These are phyloP conservation scores for Alternaria brassicae DNA, from an alignment of 2,329 filamentous ascomycete species.

Conservation along the genomic window DNA sequence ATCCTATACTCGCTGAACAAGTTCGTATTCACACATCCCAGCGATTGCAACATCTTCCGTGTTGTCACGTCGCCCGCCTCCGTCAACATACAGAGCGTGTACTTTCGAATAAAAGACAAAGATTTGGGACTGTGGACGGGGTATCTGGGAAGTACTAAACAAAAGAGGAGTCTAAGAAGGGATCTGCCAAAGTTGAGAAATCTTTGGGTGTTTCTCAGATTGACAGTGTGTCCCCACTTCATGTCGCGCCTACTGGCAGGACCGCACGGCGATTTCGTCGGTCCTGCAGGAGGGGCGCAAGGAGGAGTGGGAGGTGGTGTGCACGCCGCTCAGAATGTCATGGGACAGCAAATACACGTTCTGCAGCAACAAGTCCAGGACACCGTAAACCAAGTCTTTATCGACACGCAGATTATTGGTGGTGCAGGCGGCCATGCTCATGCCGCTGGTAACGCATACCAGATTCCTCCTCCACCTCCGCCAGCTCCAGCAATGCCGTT, in stretches of 20 bases:
- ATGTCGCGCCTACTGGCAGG: slow-evolving; percentile 19
- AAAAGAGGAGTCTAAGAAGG: slow-evolving; percentile 38
- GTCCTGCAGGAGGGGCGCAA: background rate
- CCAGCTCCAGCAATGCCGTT: slow-evolving; percentile 33
- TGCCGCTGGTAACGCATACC: slow-evolving; percentile 4
- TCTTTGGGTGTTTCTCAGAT: slow-evolving; percentile 47
- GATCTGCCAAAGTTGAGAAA: slow-evolving; percentile 48
- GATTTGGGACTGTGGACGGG: slow-evolving; percentile 48
- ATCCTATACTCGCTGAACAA: slow-evolving; percentile 48
- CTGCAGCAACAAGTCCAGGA: slow-evolving; percentile 38
- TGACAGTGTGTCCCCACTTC: slow-evolving; percentile 22
- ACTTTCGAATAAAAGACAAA: slow-evolving; percentile 47
- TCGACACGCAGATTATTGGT: slow-evolving; percentile 13
- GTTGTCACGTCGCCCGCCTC: slow-evolving; percentile 42
- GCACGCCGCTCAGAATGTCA: slow-evolving; percentile 33
- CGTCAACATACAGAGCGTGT: slow-evolving; percentile 38
- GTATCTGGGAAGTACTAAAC: slow-evolving; percentile 44
- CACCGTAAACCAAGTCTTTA: slow-evolving; percentile 24
- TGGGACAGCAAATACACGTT: slow-evolving; percentile 37
- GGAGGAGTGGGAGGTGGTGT: slow-evolving; percentile 18
- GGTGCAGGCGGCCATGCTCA: slow-evolving; percentile 8
- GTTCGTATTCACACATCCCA: slow-evolving; percentile 50
- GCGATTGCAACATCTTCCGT: slow-evolving; percentile 51
- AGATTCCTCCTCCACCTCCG: slow-evolving; percentile 23
- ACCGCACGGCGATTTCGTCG: background rate